Evolutionary conservation across 2,329 filamentous ascomycete genomes (phyloP).

Genomic region (Ascochyta lentis): DNA sequence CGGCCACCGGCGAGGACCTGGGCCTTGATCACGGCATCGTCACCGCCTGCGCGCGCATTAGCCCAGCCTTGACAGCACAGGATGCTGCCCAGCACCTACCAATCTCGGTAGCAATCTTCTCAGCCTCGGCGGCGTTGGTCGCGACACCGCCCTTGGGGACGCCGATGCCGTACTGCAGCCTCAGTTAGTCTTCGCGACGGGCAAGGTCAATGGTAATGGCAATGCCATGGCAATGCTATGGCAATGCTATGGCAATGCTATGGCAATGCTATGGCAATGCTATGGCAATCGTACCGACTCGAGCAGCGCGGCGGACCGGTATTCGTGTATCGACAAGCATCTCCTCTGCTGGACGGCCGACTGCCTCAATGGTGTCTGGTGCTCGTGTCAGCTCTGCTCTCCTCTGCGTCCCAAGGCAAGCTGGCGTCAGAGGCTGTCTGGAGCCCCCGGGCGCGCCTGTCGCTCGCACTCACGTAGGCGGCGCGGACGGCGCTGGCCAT

Average conservation of each 20-base stretch:
- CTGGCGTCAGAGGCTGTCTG: slow-evolving; percentile 42
- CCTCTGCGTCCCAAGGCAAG: slow-evolving; percentile 34
- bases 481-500: slow-evolving; percentile 80
- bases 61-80: slow-evolving; percentile 25
- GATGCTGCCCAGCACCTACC: slow-evolving; percentile 58
- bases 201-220: too few relatives aligned
- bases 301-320: slow-evolving; percentile 91
- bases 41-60: slow-evolving; percentile 62
- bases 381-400: slow-evolving; percentile 31
- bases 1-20: slow-evolving; percentile 97
- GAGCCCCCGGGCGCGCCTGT: slow-evolving; percentile 18
- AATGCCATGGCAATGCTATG: too few relatives aligned
- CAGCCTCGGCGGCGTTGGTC: slow-evolving; percentile 82
- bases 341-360: slow-evolving; percentile 78
- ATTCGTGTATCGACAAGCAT: slow-evolving; percentile 96
- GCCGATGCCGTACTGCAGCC: slow-evolving; percentile 83
- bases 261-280: too few relatives aligned
- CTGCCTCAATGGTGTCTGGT: slow-evolving; percentile 63
- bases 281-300: slow-evolving; percentile 60
- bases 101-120: slow-evolving; percentile 88
- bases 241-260: too few relatives aligned
- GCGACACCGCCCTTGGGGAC: slow-evolving; percentile 91
- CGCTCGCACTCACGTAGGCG: slow-evolving; percentile 68
- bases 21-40: slow-evolving; percentile 99
- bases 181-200: slow-evolving; percentile 30